Evolutionary conservation across 2,329 filamentous ascomycete species (phyloP).

Genomic region (Alternaria arbusti): DNA sequence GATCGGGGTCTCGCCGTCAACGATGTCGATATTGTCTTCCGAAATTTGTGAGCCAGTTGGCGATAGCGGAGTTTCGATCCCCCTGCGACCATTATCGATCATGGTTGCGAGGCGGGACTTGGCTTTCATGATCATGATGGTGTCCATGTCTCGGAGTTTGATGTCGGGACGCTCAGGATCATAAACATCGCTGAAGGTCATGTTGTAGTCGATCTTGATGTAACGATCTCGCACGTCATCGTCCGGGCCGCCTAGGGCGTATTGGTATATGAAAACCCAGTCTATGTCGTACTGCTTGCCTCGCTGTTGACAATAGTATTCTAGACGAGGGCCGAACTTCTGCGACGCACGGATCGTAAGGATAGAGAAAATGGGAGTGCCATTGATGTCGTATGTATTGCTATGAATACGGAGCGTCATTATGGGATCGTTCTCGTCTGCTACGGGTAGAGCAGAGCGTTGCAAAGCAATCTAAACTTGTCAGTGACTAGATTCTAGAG

Average conservation of each 20-base stretch:
- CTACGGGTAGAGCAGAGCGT: not conserved
- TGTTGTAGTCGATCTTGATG: conserved; percentile 17
- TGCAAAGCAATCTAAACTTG: conserved; percentile 1
- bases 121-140: conserved; percentile 15
- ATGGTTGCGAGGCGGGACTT: not conserved
- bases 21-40: not conserved
- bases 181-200: conserved; percentile 14
- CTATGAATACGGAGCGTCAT: conserved; percentile 15
- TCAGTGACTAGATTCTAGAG: not conserved
- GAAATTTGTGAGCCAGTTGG: not conserved
- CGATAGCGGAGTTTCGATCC: not conserved
- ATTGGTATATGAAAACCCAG: conserved; percentile 19
- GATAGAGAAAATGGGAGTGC: conserved; percentile 17
- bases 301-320: conserved; percentile 20
- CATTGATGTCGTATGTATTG: conserved; percentile 18
- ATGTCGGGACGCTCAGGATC: conserved; percentile 5
- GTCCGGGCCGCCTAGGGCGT: not conserved
- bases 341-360: conserved; percentile 13
- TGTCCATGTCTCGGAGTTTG: conserved; percentile 14
- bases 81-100: not conserved
- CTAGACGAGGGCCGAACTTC: conserved; percentile 17
- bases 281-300: conserved; percentile 16
- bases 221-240: not conserved
- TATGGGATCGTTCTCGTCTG: not conserved
- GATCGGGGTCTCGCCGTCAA: conserved; percentile 4